Evolutionary conservation across 305 asterid species (phyloP), one percentile per base, ranked within the genome.

Genomic region (Fraxinus floribunda): DNA sequence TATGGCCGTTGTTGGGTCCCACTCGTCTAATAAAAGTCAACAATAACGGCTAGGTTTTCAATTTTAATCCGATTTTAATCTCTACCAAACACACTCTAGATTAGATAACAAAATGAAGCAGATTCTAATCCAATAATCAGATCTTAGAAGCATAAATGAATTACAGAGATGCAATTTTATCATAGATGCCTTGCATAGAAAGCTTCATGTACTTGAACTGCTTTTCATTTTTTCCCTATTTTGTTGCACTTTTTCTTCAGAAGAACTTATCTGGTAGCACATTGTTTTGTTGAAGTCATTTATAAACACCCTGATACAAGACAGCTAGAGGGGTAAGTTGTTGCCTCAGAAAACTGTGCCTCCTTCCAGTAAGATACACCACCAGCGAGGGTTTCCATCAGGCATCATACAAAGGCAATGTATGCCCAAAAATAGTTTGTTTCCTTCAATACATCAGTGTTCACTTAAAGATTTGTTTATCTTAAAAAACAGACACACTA

Each of bases 371-470:
- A 66, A 26, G 73, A 66, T 66, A 26, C 35, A 26, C 16, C 73
- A 24, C 36, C 36, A 64, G 16, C 7, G n/a, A 64, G 73, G 35
- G 1, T 64, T 64, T 64, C 35, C 73, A 26, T 66, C 73, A 66
- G 16, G 35, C 73, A 66, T 66, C 15, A 26, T 22, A 66, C 7
- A 9, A 66, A 26, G 36, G 36, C 7, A 24, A 24, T 11, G 18
- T 24, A 26, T 9, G 73, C 73, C 36, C 73, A 66, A 66, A 10
- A 26, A 66, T 66, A 10, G 73, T 66, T n/a, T 46, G 49, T 49
- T 30, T 77, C 71, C 80, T 78, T 74, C 68, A 78, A 57, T 35
- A 29, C 22, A 3, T n/a, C 74, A 60, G 35, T 78, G 34, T 60
- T 20, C 34, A 7, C 41, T 62, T 9, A 62, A 34, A 24, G 41